These are phyloP conservation scores for Tetrastigma voinierianum DNA, from an alignment of 164 flowering plant genomes.

Conservation along the genomic window DNA sequence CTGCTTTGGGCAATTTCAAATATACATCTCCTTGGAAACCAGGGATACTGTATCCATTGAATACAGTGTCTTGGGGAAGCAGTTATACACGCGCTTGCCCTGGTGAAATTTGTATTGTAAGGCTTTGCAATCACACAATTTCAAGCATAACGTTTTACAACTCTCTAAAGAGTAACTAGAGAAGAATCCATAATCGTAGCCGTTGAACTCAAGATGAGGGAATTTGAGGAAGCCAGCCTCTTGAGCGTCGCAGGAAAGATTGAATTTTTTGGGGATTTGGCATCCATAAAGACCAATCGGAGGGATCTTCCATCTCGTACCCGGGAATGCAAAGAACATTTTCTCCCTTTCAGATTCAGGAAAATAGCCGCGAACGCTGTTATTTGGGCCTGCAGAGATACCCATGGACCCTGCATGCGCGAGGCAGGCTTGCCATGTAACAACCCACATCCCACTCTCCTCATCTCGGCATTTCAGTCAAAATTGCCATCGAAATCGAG, in stretches of 20 bases:
- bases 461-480: conserved; percentile 15
- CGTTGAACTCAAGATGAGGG: conserved; percentile 25
- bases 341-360: background rate
- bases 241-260: conserved; percentile 3
- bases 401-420: conserved; percentile 26
- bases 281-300: conserved; percentile 39
- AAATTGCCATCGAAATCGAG: conserved; percentile 36
- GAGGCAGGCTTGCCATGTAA: conserved; percentile 19
- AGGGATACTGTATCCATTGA: conserved; percentile 22
- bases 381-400: conserved; percentile 25
- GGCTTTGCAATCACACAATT: conserved; percentile 18
- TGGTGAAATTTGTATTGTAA: background rate
- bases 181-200: conserved; percentile 11
- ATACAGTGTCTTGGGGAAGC: conserved; percentile 15
- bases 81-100: background rate
- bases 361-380: conserved; percentile 20
- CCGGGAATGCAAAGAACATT: conserved; percentile 26
- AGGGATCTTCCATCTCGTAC: conserved; percentile 2
- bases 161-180: background rate
- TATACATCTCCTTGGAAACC: conserved; percentile 4
- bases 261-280: conserved; percentile 23
- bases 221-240: conserved; percentile 5
- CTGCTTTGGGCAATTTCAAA: conserved; percentile 3
- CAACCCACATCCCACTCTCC: conserved; percentile 9
- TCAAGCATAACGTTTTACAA: conserved; percentile 25